Evolutionary conservation across 495 filamentous ascomycete genomes (phyloP).

Genomic region (Lophiotrema nucula): DNA sequence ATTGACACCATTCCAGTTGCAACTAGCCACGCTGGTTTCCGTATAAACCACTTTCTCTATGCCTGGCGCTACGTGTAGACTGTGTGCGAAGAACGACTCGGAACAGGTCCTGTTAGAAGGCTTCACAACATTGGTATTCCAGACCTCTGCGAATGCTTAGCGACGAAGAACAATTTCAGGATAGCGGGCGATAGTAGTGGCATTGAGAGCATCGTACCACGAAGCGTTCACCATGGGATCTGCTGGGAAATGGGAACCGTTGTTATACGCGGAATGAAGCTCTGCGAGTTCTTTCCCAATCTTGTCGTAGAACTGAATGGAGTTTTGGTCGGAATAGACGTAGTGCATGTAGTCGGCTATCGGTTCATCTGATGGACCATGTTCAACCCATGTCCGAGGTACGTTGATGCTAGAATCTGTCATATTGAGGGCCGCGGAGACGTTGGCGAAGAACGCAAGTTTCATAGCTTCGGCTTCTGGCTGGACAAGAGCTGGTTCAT

Average conservation of each 20-base stretch:
- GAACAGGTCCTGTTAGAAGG: neutral
- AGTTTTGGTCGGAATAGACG: constrained; percentile 19
- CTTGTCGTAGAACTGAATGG: constrained; percentile 14
- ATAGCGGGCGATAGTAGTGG: constrained; percentile 4
- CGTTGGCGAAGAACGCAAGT: constrained; percentile 4
- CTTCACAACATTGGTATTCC: constrained; percentile 6
- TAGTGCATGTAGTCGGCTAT: neutral
- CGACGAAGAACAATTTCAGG: constrained; percentile 1
- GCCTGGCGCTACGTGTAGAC: neutral
- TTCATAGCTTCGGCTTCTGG: constrained; percentile 14
- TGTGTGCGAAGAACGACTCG: constrained; percentile 13
- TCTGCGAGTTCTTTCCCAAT: constrained; percentile 2
- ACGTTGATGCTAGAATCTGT: constrained; percentile 6
- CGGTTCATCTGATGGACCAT: constrained; percentile 1
- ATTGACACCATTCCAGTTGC: neutral
- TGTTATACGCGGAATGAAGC: constrained; percentile 1
- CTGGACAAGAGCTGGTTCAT: constrained; percentile 5
- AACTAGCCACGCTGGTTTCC: neutral
- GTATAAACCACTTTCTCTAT: constrained; percentile 1
- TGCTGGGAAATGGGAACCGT: constrained; percentile 9
- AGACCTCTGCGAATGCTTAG: constrained; percentile 1
- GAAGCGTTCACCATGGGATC: constrained; percentile 10
- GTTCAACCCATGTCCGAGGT: neutral
- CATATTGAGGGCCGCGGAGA: constrained; percentile 6
- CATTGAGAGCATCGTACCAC: constrained; percentile 7